Evolutionary conservation across 805 yeast genomes (phyloP).

Genomic region (Metschnikowia lochheadii): DNA sequence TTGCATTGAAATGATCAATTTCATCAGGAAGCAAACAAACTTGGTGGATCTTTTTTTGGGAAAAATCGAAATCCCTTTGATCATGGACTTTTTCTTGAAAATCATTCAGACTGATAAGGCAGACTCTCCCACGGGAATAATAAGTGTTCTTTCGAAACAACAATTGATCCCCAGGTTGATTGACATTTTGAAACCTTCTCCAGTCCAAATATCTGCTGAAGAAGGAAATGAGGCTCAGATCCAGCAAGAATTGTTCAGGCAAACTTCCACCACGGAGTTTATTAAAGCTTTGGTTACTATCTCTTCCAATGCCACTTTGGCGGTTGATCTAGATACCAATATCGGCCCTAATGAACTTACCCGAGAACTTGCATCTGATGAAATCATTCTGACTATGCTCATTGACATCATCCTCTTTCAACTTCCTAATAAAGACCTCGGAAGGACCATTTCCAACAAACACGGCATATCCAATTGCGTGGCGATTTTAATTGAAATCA

Average conservation of each 20-base stretch:
- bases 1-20: conserved; percentile 59
- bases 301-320: conserved; percentile 71
- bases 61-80: conserved; percentile 88
- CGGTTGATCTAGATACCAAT: conserved; percentile 81
- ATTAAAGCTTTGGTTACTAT: conserved; percentile 90
- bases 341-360: conserved; percentile 96
- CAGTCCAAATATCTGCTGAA: conserved; percentile 19
- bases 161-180: conserved; percentile 68
- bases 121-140: conserved; percentile 82
- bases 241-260: conserved; percentile 40
- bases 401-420: conserved; percentile 58
- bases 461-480: conserved; percentile 92
- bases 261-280: conserved; percentile 93
- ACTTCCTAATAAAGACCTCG: background rate
- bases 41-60: conserved; percentile 77
- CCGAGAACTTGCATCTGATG: conserved; percentile 79
- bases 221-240: background rate
- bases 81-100: conserved; percentile 88
- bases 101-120: conserved; percentile 91
- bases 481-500: conserved; percentile 88
- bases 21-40: conserved; percentile 61
- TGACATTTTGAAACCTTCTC: conserved; percentile 60
- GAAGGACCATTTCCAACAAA: conserved; percentile 47
- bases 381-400: conserved; percentile 62
- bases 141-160: conserved; percentile 71